Percentiles rank a stretch among this genome's conserved stretches.
phyloP scores from a whole-genome alignment of 75 land plant species.

The Sequoiadendron giganteum region DNA sequence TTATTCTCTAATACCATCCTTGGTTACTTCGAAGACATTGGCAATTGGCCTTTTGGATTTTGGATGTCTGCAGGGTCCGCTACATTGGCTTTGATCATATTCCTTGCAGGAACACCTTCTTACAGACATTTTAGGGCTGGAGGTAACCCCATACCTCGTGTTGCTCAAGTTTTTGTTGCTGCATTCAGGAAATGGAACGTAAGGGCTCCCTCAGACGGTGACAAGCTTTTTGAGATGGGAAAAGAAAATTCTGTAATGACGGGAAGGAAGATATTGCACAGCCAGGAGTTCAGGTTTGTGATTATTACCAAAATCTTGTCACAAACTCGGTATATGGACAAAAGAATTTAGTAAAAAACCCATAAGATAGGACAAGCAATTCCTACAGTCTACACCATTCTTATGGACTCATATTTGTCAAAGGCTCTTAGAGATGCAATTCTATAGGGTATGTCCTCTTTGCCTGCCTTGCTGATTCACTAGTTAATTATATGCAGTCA shows the following conservation, averaged over 20 bases:
- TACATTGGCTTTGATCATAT: constrained; percentile 29
- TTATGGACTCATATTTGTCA: neutral
- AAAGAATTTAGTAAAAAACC: too few species aligned
- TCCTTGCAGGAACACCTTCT: constrained; percentile 38
- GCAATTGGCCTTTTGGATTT: constrained; percentile 56
- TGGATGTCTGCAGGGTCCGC: constrained; percentile 37
- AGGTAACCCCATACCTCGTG: constrained; percentile 58
- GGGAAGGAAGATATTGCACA: constrained; percentile 73
- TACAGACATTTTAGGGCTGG: constrained; percentile 52
- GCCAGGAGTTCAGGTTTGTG: constrained; percentile 42
- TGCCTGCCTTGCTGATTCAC: too few species aligned
- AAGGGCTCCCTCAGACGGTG: constrained; percentile 27
- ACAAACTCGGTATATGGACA: neutral
- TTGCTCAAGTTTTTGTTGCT: constrained; percentile 64
- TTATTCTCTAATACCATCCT: constrained; percentile 57
- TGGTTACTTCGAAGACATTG: constrained; percentile 48
- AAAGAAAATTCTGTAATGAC: constrained; percentile 59
- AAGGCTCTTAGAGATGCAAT: neutral
- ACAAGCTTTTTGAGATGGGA: constrained; percentile 34
- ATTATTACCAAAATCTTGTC: neutral
- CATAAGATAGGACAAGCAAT: too few species aligned
- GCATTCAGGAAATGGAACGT: constrained; percentile 39
- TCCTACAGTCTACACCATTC: neutral
- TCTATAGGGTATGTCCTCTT: too few species aligned
- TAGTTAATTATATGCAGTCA: too few species aligned